phyloP scores from a whole-genome alignment of 2,329 filamentous ascomycete genomes.

The Ophiostoma triangulosporum region DNA sequence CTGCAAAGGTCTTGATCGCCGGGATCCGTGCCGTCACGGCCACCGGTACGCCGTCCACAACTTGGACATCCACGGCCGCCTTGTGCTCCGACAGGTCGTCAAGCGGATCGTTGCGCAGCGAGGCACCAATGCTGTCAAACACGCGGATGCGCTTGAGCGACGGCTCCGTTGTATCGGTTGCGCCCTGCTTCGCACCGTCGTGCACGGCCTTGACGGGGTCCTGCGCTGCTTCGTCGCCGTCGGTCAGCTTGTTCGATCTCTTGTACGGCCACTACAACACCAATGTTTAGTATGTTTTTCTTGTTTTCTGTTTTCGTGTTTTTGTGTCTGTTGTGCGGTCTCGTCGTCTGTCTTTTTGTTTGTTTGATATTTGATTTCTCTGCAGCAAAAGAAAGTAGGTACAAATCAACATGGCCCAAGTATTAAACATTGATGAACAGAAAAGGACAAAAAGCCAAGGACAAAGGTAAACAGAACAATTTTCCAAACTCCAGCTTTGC shows the following conservation, averaged over 20 bases:
- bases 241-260: constrained; percentile 58
- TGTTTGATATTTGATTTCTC: neutral
- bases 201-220: constrained; percentile 56
- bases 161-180: constrained; percentile 8
- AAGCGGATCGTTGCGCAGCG: constrained; percentile 6
- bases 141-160: constrained; percentile 14
- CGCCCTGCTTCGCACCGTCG: constrained; percentile 50
- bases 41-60: constrained; percentile 44
- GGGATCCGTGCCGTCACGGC: constrained; percentile 28
- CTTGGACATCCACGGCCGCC: constrained; percentile 37
- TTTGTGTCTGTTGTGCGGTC: neutral
- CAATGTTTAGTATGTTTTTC: constrained; percentile 32
- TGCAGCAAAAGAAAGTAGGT: constrained; percentile 18
- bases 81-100: constrained; percentile 31
- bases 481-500: neutral
- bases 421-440: constrained; percentile 1
- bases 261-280: constrained; percentile 69
- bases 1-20: constrained; percentile 28
- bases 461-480: neutral
- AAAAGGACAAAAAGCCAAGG: neutral
- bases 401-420: constrained; percentile 15
- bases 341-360: neutral
- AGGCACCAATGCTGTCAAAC: neutral
- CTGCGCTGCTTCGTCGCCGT: constrained; percentile 47
- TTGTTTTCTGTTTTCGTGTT: constrained; percentile 12